Conservation (phyloP, 805 yeast species). For the Zygotorulaspora danielsina region DNA sequence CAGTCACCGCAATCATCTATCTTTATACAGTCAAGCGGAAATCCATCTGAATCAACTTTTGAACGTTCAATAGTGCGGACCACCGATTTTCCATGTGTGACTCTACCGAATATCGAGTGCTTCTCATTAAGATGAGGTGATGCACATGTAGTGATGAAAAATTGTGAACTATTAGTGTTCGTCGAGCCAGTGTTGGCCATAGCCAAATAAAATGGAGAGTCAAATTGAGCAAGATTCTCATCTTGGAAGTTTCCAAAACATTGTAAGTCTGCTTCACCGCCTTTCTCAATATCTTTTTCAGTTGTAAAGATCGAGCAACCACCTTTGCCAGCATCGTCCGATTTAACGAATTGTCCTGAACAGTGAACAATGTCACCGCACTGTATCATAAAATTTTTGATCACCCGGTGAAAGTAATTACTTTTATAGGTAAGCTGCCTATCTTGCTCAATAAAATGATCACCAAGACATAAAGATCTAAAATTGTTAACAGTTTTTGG, state of each 20-base stretch:
- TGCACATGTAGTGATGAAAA: conserved; percentile 65
- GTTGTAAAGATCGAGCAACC: conserved; percentile 44
- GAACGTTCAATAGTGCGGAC: conserved; percentile 60
- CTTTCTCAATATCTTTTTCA: conserved; percentile 18
- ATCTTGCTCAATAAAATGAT: conserved; percentile 23
- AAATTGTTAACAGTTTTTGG: conserved; percentile 57
- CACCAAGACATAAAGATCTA: conserved; percentile 42
- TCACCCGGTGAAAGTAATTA: conserved; percentile 55
- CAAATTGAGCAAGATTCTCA: conserved; percentile 48
- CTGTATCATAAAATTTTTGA: conserved; percentile 67
- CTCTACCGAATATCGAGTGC: conserved; percentile 74
- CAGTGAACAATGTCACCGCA: conserved; percentile 57
- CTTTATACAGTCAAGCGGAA: conserved; percentile 40
- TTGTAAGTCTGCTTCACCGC: conserved; percentile 17
- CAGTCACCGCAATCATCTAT: conserved; percentile 62
- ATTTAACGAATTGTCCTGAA: conserved; percentile 22
- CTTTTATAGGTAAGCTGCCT: conserved; percentile 37
- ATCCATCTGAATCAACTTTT: conserved; percentile 43
- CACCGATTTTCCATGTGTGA: conserved; percentile 62
- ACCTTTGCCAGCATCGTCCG: conserved; percentile 39
- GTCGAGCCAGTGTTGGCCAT: conserved; percentile 57
- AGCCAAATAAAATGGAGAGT: conserved; percentile 49
- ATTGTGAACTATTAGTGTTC: conserved; percentile 57
- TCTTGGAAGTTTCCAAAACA: conserved; percentile 46
- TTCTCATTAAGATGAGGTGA: conserved; percentile 72